Evolutionary conservation across 2,329 filamentous ascomycete species (phyloP).

Genomic region (Talaromyces sp.): DNA sequence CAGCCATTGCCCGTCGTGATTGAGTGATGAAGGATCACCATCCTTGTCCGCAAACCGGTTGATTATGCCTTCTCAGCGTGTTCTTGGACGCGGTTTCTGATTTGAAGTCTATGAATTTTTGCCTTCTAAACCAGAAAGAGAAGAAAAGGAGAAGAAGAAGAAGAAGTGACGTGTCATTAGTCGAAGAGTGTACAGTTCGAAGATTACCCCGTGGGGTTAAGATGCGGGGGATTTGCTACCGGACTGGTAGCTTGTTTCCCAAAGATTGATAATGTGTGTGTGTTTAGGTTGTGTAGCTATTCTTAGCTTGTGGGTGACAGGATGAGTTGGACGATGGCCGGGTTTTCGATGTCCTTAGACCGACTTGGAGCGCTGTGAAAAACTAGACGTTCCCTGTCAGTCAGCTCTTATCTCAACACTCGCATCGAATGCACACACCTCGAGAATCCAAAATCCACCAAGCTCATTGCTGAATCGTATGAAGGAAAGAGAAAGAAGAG

Average conservation of each 20-base stretch:
- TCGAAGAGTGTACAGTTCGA: neutral
- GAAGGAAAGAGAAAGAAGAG: neutral
- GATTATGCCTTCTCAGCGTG: neutral
- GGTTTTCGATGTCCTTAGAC: neutral
- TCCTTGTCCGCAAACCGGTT: neutral
- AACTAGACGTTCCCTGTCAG: neutral
- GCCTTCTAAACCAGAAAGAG: neutral
- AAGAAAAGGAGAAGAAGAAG: neutral
- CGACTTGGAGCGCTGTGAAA: neutral
- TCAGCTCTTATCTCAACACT: neutral
- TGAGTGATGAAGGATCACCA: neutral
- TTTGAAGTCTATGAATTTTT: neutral
- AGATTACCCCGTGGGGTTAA: neutral
- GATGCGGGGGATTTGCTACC: neutral
- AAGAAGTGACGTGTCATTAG: neutral
- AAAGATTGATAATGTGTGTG: neutral
- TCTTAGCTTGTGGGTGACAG: neutral
- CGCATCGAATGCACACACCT: neutral
- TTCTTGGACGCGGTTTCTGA: neutral
- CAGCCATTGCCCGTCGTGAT: neutral
- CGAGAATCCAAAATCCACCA: neutral
- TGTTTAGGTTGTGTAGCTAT: neutral
- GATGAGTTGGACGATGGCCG: neutral
- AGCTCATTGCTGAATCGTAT: neutral
- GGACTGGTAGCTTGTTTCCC: neutral